Evolutionary conservation across 2,329 filamentous ascomycete species (phyloP), one percentile per base, ranked within the genome.

Genomic region (Penicillium sp.): DNA sequence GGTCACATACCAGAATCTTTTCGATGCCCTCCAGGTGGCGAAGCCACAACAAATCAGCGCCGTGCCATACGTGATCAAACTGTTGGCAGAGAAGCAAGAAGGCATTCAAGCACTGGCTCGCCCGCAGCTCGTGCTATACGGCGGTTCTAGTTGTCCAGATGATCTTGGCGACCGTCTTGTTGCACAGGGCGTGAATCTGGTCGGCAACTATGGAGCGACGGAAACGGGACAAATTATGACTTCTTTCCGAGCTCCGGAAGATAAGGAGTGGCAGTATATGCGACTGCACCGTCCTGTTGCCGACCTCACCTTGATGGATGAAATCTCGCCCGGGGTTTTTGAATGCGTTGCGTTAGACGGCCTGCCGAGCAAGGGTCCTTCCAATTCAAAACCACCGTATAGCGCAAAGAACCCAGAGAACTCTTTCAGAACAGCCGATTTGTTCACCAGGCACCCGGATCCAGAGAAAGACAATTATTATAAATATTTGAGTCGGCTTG

Each of bases 11-110:
- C 67, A 70, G 13, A 70, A 72, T 17, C 64, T 81, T 1, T 63
- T 75, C 2, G 59, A 61, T 31, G 58, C 59, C 0, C 53, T 64
- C 6, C 47, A 54, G 24, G 53, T 55, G 2, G 57, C 59, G 9
- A 35, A 55, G 24, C 60, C 61, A 1, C 53, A 62, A 28, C 60
- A 63, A 19, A 75, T 84, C 33, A 75, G 82, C 45, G 75, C 73
- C 2, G 82, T 85, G 1, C 82, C 82, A 0, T 85, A 84, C 55
- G 76, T 79, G 0, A 65, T 85, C 19, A 84, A 84, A 57, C 66
- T 85, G 0, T 65, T 85, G 1, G 74, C 75, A 1, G 82, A 85
- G 57, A 74, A 73, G 0, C 68, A 76, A 0, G 72, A 75, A 15
- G 82, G 82, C 0, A 69, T 81, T 7, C 57, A 67, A 3, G 65